These are phyloP conservation scores for Penicillium tannophilum DNA, from an alignment of 495 filamentous ascomycete species.

Conservation along the genomic window DNA sequence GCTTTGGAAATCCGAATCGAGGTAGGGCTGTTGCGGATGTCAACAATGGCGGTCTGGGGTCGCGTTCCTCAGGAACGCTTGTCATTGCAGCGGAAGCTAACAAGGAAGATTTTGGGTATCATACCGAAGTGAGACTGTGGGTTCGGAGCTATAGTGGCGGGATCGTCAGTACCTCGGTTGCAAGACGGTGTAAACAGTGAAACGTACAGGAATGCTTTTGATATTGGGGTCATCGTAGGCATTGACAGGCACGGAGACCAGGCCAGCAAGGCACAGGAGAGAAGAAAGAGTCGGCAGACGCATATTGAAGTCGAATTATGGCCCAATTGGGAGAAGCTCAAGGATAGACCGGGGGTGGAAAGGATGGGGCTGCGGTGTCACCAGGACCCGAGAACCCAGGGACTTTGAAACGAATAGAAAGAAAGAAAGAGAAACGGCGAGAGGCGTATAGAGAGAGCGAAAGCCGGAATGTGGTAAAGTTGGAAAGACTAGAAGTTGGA, in stretches of 20 bases:
- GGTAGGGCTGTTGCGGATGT: slow-evolving; percentile 71
- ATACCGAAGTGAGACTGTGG: slow-evolving; percentile 65
- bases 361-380: slow-evolving; percentile 26
- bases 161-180: slow-evolving; percentile 24
- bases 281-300: slow-evolving; percentile 43
- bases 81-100: not conserved
- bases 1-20: slow-evolving; percentile 97
- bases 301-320: slow-evolving; percentile 32
- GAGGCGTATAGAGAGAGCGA: slow-evolving; percentile 16
- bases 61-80: not conserved
- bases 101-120: slow-evolving; percentile 15
- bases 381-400: slow-evolving; percentile 33
- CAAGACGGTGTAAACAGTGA: slow-evolving; percentile 9
- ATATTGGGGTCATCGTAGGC: slow-evolving; percentile 47
- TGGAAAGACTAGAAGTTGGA: slow-evolving; percentile 4
- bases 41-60: slow-evolving; percentile 19
- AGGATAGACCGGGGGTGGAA: slow-evolving; percentile 33
- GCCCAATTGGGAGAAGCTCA: slow-evolving; percentile 27
- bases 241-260: slow-evolving; percentile 33
- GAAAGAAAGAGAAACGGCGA: slow-evolving; percentile 16
- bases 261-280: slow-evolving; percentile 42
- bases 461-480: slow-evolving; percentile 11
- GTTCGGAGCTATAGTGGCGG: slow-evolving; percentile 63
- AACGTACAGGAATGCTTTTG: slow-evolving; percentile 59
- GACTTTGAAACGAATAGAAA: slow-evolving; percentile 14